Evolutionary conservation across 345 rosid genomes (phyloP), one percentile per base, ranked within the genome.

Genomic region (Dipteronia sinensis): DNA sequence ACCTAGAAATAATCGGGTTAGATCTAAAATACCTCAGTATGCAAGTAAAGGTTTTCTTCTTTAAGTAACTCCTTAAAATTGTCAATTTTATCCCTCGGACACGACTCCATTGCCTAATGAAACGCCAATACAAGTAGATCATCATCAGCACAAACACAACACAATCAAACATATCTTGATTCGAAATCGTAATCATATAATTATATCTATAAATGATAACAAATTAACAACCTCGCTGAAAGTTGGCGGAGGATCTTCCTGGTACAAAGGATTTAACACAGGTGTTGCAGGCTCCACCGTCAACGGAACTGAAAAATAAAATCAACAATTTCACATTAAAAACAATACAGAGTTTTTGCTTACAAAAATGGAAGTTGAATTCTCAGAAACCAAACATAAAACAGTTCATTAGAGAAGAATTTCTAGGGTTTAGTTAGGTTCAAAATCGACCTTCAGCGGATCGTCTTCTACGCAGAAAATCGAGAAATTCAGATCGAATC

Each of bases 1-100:
- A 49, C 47, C 3, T 38, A 61, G 51, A 44, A 38, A 58, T 27
- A 70, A 25, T 2, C 47, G 16, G 59, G 40, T 25, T 19, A 49
- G 40, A 59, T 64, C 49, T n/a, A 6, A 15, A 72, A 73, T 74
- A 90, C 98, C 97, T 96, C 99, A 51, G 95, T 91, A 42, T 76
- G 83, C 72, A 96, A 40, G 80, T 90, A 87, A 70, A 92, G 84
- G 56, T 88, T 91, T 84, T 96, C 95, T 80, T 94, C 99, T 81
- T 80, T 81, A 15, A 91, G 84, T 17, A 83, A 77, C 31, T 90
- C 89, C 67, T 90, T 88, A 25, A 89, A 79, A 78, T 92, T 85
- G 51, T 61, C 64, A 17, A 84, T 82, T 53, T 85, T 59, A 64
- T 61, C 89, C 74, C 82, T 91, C 3, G 98, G 98, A 83, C 97